Evolutionary conservation across 345 rosid species (phyloP), one percentile per base, ranked within the genome.

Genomic region (Arabidopsis suecica): DNA sequence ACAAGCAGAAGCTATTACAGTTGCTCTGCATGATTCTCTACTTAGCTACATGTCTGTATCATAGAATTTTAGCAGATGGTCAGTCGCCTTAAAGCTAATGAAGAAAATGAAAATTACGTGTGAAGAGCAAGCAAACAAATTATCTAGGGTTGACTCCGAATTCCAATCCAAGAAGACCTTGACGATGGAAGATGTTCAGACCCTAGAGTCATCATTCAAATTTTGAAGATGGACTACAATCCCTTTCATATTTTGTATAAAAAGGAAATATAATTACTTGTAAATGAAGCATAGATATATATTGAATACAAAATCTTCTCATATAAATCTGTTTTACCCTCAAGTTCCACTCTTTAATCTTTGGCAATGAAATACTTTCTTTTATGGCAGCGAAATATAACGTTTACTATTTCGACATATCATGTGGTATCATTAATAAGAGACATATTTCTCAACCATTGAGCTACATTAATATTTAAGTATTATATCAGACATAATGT

Each of bases 201-300:
- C 41, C 53, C 13, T 81, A 47, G 83, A 83, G 60, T 7, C 55
- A 16, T 60, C 80, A 64, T 80, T 67, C 75, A 65, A 74, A 73
- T 68, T 77, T 80, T 49, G 82, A 78, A 62, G 82, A 76, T 22
- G 82, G 78, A 33, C 40, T 64, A 57, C 76, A 79, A 5, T 54
- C 61, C 69, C 18, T 76, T 28, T 76, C 63, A 8, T 75, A 65
- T 44, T 54, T 47, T 47, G 10, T 62, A n/a, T 7, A 51, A 54
- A 53, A 5, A 11, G 7, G 11, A 53, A 1, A 23, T 53, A 25
- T 5, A 47, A n/a, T 6, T 44, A 23, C 16, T 37, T 40, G 66
- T 23, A 61, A n/a, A n/a, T 1, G 25, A 30, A 64, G 5, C 42
- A 45, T 13, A 13, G 2, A 12, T 11, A 42, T 42, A 13, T 28